phyloP scores from a whole-genome alignment of 1,139 yeast genomes.

The Lodderomyces parapsilosis region DNA sequence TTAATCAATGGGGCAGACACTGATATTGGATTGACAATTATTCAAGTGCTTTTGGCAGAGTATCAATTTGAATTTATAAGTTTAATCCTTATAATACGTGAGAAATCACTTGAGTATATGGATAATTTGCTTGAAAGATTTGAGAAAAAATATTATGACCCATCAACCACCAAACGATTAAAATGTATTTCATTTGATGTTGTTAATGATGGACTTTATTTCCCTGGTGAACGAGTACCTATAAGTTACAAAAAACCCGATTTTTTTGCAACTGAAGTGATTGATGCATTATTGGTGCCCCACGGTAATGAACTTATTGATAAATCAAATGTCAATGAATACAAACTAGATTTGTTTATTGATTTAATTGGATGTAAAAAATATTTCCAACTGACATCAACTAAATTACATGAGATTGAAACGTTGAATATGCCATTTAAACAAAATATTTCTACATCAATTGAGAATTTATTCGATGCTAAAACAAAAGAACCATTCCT shows the following conservation, averaged over 20 bases:
- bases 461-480: constrained; percentile 26
- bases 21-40: constrained; percentile 34
- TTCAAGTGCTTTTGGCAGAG: constrained; percentile 32
- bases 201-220: constrained; percentile 33
- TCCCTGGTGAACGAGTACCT: constrained; percentile 38
- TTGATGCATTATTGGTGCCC: constrained; percentile 32
- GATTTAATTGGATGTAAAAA: constrained; percentile 44
- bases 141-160: constrained; percentile 22
- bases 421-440: constrained; percentile 32
- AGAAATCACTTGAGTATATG: constrained; percentile 22
- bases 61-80: constrained; percentile 24
- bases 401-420: constrained; percentile 31
- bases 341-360: constrained; percentile 37
- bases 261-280: constrained; percentile 39
- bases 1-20: constrained; percentile 49
- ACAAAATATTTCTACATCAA: constrained; percentile 19
- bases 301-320: constrained; percentile 21
- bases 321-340: constrained; percentile 22
- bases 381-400: constrained; percentile 31
- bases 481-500: constrained; percentile 34
- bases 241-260: constrained; percentile 40
- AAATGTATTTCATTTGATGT: constrained; percentile 35
- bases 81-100: constrained; percentile 34
- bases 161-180: constrained; percentile 21
- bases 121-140: constrained; percentile 22